Base-by-base conservation (phyloP, 2,329 filamentous ascomycete genomes). In the Ramularia collo-cygni region DNA sequence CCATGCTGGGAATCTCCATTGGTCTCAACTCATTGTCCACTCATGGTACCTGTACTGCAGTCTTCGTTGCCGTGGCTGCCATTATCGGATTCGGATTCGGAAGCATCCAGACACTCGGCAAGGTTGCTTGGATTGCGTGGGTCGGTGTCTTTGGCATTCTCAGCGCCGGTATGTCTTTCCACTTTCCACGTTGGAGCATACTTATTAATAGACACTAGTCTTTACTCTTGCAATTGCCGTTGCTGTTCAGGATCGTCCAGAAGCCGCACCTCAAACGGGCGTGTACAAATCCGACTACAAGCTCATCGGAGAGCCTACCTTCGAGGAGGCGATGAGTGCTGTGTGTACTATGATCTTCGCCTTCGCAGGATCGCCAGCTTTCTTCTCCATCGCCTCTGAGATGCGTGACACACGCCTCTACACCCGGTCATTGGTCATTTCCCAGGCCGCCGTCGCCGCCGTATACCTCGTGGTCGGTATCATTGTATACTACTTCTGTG, bases 241-340 rank as follows among this genome's bases (percentile, higher is more conserved):
- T 17, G 58, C 55, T 12, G 46, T 61, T 5, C 55, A 63, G 41
- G 58, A 60, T 27, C 58, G 60, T 12, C 63, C 63, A 12, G 55
- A 59, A 3, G 54, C 50, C 8, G 60, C 62, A 6, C 57, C 61
- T 1, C 47, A 52, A 34, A 47, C 42, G 8, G 59, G 58, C 2
- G 35, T 43, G 8, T 60, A 52, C 42, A 41, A 47, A 10, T 53
- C 55, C 4, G 58, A 60, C 37, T 63, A 44, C 42, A 50, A 53
- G 21, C 42, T 37, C 67, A 54, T 48, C 8, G 41, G 44, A 3
- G 18, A 38, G 7, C 27, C 52, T 8, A 49, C 42, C 2, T 60
- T 83, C 31, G 65, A 67, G 30, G 67, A 74, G 28, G 77, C 67
- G 19, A 80, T 83, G 55, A 68, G 77, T 12, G 72, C 76, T 15